A percentile compares a stretch with the other conserved stretches of the same genome.
Conservation (phyloP, 257 asterid species). For the Linaria vulgaris region DNA sequence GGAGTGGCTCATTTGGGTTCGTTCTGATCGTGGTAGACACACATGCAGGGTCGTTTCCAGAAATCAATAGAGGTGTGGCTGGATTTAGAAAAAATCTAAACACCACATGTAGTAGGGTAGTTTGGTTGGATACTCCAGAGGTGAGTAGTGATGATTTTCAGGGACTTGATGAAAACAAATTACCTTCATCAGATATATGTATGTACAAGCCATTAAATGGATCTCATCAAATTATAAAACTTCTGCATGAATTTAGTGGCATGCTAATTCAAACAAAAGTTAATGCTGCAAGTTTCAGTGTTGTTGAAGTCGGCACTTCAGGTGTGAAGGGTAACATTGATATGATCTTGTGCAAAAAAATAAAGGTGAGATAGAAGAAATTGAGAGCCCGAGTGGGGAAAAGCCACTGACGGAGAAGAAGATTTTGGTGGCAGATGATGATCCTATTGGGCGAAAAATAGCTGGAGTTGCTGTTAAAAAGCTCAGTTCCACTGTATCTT, state of each 20-base stretch:
- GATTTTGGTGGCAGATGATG: slow-evolving; percentile 66
- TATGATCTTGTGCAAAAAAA: neutral
- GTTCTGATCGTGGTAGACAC: slow-evolving; percentile 54
- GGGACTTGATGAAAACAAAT: slow-evolving; percentile 44
- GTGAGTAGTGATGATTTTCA: slow-evolving; percentile 12
- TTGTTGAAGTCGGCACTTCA: slow-evolving; percentile 9
- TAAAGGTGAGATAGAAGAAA: slow-evolving; percentile 21
- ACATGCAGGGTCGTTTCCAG: slow-evolving; percentile 40
- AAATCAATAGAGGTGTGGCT: slow-evolving; percentile 46
- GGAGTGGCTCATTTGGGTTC: slow-evolving; percentile 17
- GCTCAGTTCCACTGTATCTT: slow-evolving; percentile 46
- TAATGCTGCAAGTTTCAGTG: slow-evolving; percentile 2
- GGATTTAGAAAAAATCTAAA: slow-evolving; percentile 54
- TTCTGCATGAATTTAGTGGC: slow-evolving; percentile 63
- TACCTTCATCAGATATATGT: slow-evolving; percentile 52
- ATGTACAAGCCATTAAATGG: slow-evolving; percentile 74
- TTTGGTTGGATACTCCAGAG: slow-evolving; percentile 56
- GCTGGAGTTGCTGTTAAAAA: slow-evolving; percentile 34
- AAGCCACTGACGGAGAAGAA: slow-evolving; percentile 51
- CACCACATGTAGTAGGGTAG: slow-evolving; percentile 36
- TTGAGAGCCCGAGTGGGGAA: slow-evolving; percentile 9
- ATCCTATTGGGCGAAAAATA: slow-evolving; percentile 33
- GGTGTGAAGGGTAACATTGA: slow-evolving; percentile 8
- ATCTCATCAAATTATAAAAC: slow-evolving; percentile 43
- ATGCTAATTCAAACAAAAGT: slow-evolving; percentile 18